These are phyloP conservation scores for Starmera quercuum DNA, from an alignment of 805 yeast genomes.

Conservation along the genomic window DNA sequence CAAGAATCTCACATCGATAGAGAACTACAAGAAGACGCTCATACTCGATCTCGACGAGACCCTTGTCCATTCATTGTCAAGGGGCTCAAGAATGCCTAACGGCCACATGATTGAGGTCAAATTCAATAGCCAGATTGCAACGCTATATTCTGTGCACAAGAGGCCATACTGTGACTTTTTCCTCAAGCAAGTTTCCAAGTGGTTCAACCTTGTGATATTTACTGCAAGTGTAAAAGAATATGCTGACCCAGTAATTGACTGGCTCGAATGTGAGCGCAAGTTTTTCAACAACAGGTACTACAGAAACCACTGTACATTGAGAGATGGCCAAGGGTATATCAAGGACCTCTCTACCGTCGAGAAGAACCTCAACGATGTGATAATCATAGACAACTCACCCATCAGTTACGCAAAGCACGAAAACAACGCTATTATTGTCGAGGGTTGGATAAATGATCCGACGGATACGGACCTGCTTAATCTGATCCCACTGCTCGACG, in stretches of 20 bases:
- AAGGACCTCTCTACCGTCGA: conserved; percentile 53
- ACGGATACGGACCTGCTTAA: conserved; percentile 77
- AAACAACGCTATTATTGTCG: conserved; percentile 85
- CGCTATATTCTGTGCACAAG: conserved; percentile 84
- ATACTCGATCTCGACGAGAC: conserved; percentile 93
- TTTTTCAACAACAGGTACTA: conserved; percentile 58
- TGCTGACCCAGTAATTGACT: conserved; percentile 95
- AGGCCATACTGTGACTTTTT: conserved; percentile 89
- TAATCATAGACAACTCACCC: conserved; percentile 91
- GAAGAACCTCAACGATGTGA: conserved; percentile 53
- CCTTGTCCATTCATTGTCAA: conserved; percentile 79
- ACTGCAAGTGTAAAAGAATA: conserved; percentile 93
- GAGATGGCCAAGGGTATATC: conserved; percentile 80
- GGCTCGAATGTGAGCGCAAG: conserved; percentile 63
- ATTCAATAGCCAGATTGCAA: conserved; percentile 57
- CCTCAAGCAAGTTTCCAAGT: conserved; percentile 64
- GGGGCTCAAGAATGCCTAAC: conserved; percentile 37
- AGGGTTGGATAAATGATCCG: conserved; percentile 98
- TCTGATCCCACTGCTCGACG: conserved; percentile 69
- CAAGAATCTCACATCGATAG: conserved; percentile 28
- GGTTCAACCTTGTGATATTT: conserved; percentile 87
- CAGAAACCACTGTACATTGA: conserved; percentile 69
- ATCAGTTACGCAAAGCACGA: conserved; percentile 78
- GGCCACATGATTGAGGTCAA: conserved; percentile 79
- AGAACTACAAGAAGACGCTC: conserved; percentile 53